Percentiles rank a stretch among this genome's conserved stretches.
Evolutionary conservation across 257 asterid genomes (phyloP).

Genomic region (Solanum clarkiae): DNA sequence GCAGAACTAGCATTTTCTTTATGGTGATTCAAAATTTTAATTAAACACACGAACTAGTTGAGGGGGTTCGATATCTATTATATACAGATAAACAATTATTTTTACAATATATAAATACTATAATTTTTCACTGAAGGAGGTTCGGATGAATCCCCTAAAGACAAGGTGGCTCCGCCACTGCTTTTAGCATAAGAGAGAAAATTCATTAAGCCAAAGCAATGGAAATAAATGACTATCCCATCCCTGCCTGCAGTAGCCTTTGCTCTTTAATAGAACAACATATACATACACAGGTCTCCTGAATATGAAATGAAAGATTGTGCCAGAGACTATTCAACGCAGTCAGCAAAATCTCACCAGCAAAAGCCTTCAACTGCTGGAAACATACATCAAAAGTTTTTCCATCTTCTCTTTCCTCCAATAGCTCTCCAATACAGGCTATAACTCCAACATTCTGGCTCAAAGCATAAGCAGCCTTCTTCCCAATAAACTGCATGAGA

Average conservation of each 20-base stretch:
- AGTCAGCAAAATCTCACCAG: slow-evolving; percentile 24
- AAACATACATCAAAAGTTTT: slow-evolving; percentile 93
- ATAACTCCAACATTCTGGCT: slow-evolving; percentile 80
- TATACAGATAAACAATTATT: too few species aligned
- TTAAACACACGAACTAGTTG: too few species aligned
- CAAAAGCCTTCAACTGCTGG: slow-evolving; percentile 80
- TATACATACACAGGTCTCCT: background rate
- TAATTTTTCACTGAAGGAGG: too few species aligned
- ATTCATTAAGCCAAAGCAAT: background rate
- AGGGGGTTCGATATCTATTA: too few species aligned
- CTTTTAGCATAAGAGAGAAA: background rate
- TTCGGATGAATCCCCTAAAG: too few species aligned
- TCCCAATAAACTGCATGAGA: slow-evolving; percentile 71
- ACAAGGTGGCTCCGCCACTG: too few species aligned
- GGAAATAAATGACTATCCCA: background rate
- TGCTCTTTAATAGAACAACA: background rate
- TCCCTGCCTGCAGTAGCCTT: background rate
- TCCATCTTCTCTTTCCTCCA: slow-evolving; percentile 92
- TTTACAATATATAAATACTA: too few species aligned
- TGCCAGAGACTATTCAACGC: background rate
- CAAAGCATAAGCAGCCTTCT: slow-evolving; percentile 96
- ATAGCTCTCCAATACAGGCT: slow-evolving; percentile 94
- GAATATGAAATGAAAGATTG: background rate
- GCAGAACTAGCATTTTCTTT: too few species aligned
- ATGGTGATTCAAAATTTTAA: too few species aligned